Conservation (phyloP, 495 filamentous ascomycete species). For the Aspergillus bridgeri region DNA sequence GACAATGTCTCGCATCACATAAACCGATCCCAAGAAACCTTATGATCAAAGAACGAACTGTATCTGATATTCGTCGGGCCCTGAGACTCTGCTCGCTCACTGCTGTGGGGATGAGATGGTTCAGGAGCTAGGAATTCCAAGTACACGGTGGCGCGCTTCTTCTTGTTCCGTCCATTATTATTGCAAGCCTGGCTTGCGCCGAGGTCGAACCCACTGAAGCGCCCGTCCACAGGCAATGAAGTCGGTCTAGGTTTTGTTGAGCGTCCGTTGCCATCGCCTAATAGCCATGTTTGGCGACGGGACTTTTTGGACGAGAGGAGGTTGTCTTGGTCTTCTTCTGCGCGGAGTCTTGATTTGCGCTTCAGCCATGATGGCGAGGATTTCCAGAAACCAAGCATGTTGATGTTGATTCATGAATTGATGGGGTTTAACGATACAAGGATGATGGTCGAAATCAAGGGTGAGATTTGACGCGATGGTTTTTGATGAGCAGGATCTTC, state of each 20-base stretch:
- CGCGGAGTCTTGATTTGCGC: background rate
- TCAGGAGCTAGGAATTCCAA: background rate
- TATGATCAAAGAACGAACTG: background rate
- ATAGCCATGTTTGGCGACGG: background rate
- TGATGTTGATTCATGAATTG: background rate
- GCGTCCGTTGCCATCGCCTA: background rate
- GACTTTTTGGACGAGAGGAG: background rate
- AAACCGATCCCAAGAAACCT: background rate
- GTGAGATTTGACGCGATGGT: no score
- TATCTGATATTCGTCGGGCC: background rate
- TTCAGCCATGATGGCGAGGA: background rate
- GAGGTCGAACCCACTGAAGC: background rate
- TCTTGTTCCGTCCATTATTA: no score
- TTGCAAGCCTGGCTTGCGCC: no score
- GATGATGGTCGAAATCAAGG: no score
- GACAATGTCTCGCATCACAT: background rate
- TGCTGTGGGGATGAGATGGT: background rate
- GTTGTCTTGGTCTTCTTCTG: background rate
- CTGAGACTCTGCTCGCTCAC: background rate
- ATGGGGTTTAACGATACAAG: no score
- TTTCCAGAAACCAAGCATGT: background rate
- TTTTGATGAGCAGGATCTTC: no score
- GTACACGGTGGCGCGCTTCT: background rate
- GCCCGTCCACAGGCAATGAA: background rate
- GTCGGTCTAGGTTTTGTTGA: background rate